These are phyloP conservation scores for Solanum commersonii DNA, from an alignment of 257 asterid genomes.

Conservation along the genomic window DNA sequence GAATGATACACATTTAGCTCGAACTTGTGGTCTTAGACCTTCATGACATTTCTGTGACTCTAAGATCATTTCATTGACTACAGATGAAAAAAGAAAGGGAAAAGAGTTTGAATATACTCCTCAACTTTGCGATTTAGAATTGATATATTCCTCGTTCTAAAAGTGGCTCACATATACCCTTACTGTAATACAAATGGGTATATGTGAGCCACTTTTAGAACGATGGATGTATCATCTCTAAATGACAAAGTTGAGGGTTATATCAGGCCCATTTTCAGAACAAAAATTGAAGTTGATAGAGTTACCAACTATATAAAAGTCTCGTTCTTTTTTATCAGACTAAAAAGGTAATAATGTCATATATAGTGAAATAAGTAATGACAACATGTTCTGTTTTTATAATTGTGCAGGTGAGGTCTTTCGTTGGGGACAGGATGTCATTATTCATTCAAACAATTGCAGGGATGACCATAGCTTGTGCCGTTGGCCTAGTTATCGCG, in stretches of 20 bases:
- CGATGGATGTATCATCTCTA: neutral
- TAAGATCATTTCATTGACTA: neutral
- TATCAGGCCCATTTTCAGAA: neutral
- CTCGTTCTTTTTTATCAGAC: neutral
- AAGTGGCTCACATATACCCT: neutral
- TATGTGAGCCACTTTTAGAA: neutral
- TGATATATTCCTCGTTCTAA: neutral
- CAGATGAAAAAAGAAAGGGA: neutral
- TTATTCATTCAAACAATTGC: conserved; percentile 59
- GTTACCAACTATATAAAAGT: neutral
- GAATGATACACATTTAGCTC: neutral
- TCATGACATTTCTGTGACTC: neutral
- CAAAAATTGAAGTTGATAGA: neutral
- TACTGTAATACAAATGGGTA: neutral
- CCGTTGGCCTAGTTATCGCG: conserved; percentile 43
- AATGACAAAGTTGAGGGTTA: neutral
- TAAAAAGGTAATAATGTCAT: neutral
- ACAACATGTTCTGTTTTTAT: neutral
- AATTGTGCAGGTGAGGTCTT: conserved; percentile 54
- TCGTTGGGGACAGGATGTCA: conserved; percentile 83
- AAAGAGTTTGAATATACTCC: neutral
- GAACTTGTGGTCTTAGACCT: neutral
- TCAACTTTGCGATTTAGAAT: neutral
- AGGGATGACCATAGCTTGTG: conserved; percentile 58
- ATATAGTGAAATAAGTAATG: neutral